Evolutionary conservation across 768 basidiomycete species (phyloP).

Genomic region (Termitomyces sp.): DNA sequence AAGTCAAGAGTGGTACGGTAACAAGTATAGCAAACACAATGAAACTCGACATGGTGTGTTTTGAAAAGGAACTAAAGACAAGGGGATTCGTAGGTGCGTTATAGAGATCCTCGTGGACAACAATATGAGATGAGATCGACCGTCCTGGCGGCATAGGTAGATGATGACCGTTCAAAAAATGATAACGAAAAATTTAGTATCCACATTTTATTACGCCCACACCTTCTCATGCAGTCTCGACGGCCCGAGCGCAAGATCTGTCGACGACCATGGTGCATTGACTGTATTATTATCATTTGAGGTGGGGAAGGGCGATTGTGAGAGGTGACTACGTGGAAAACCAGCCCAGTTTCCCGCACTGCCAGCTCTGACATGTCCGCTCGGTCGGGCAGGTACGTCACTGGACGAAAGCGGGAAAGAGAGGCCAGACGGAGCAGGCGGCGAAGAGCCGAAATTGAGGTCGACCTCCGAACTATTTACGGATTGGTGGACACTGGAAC

Average conservation of each 20-base stretch:
- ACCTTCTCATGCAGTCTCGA: conserved; percentile 57
- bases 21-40: conserved; percentile 32
- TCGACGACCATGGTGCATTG: conserved; percentile 57
- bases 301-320: conserved; percentile 48
- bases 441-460: conserved; percentile 53
- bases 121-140: conserved; percentile 28
- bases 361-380: conserved; percentile 72
- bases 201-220: conserved; percentile 40
- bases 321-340: conserved; percentile 51
- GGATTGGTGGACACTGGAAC: conserved; percentile 64
- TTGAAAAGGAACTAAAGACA: conserved; percentile 11
- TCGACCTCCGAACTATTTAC: conserved; percentile 71
- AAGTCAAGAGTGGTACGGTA: too few relatives aligned
- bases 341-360: conserved; percentile 80
- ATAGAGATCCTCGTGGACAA: conserved; percentile 18
- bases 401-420: conserved; percentile 40
- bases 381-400: conserved; percentile 43
- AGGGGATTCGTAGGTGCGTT: conserved; percentile 16
- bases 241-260: conserved; percentile 45
- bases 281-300: conserved; percentile 53
- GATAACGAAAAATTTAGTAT: conserved; percentile 11
- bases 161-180: conserved; percentile 24
- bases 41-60: conserved; percentile 19
- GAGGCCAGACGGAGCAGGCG: conserved; percentile 38
- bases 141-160: conserved; percentile 37